These are phyloP conservation scores for Excoecaria agallocha DNA, from an alignment of 345 rosid genomes.

Conservation along the genomic window DNA sequence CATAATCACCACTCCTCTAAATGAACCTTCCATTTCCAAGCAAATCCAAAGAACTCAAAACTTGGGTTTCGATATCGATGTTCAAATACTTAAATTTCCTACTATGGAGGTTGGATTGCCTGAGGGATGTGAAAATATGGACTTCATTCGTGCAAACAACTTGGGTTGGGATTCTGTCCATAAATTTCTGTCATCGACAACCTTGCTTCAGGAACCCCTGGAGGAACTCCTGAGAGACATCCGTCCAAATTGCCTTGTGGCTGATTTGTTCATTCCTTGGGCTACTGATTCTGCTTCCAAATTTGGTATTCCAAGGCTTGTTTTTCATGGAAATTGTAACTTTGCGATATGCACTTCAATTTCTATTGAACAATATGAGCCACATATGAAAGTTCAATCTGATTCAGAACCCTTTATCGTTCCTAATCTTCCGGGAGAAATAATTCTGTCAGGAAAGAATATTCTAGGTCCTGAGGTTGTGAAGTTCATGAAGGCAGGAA, in stretches of 20 bases:
- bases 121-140: slow-evolving; percentile 12
- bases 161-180: background rate
- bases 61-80: slow-evolving; percentile 30
- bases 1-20: slow-evolving; percentile 47
- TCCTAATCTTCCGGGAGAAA: slow-evolving; percentile 35
- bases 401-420: slow-evolving; percentile 34
- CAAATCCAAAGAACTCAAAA: slow-evolving; percentile 21
- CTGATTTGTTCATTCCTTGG: slow-evolving; percentile 40
- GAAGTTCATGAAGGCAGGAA: background rate
- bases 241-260: slow-evolving; percentile 27
- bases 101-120: slow-evolving; percentile 35
- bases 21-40: slow-evolving; percentile 29
- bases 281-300: slow-evolving; percentile 27
- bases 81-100: slow-evolving; percentile 42
- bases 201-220: slow-evolving; percentile 26
- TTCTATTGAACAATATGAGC: slow-evolving; percentile 13
- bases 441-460: slow-evolving; percentile 22
- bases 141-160: background rate
- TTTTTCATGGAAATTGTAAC: slow-evolving; percentile 36
- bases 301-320: slow-evolving; percentile 35
- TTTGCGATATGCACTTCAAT: slow-evolving; percentile 12
- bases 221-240: slow-evolving; percentile 24
- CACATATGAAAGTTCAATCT: slow-evolving; percentile 17
- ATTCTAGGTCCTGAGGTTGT: background rate
- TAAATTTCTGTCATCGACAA: slow-evolving; percentile 11